Conservation (phyloP, 2,329 filamentous ascomycete species). For the Chaetomium strumarium region DNA sequence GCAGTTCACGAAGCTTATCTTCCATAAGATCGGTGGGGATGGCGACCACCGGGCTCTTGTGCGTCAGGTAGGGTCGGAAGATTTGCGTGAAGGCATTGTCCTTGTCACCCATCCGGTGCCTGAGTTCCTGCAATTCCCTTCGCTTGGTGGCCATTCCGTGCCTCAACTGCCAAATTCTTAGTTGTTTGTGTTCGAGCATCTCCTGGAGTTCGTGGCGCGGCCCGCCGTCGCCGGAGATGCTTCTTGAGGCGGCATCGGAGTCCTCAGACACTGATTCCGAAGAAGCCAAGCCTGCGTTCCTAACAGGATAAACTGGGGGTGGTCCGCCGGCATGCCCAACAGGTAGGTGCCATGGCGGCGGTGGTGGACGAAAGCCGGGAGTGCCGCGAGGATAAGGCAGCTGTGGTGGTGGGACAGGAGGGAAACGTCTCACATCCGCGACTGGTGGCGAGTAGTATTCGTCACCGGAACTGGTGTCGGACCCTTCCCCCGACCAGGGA, state of each 20-base stretch:
- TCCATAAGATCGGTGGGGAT: constrained; percentile 26
- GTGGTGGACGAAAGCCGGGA: constrained; percentile 2
- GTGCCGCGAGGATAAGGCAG: background rate
- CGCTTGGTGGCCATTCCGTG: constrained; percentile 31
- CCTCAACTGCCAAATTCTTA: constrained; percentile 8
- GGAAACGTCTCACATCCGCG: background rate
- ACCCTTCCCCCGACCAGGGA: constrained; percentile 7
- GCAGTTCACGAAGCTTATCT: constrained; percentile 32
- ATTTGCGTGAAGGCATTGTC: constrained; percentile 38
- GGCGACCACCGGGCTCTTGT: constrained; percentile 23
- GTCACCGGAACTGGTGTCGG: constrained; percentile 11
- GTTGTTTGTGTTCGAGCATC: constrained; percentile 12
- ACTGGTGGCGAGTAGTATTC: constrained; percentile 3
- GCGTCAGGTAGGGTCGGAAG: constrained; percentile 32
- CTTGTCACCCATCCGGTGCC: constrained; percentile 31
- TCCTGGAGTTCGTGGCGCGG: constrained; percentile 7
- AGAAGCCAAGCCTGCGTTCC: background rate
- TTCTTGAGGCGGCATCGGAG: constrained; percentile 9
- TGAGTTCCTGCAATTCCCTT: constrained; percentile 29
- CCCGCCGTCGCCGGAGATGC: background rate
- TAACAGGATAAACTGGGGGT: background rate
- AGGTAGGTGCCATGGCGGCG: constrained; percentile 3
- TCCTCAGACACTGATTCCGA: constrained; percentile 9
- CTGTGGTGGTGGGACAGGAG: constrained; percentile 1
- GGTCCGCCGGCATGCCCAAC: background rate